Conservation (phyloP, 1,139 yeast genomes). For the Pichia sp. region DNA sequence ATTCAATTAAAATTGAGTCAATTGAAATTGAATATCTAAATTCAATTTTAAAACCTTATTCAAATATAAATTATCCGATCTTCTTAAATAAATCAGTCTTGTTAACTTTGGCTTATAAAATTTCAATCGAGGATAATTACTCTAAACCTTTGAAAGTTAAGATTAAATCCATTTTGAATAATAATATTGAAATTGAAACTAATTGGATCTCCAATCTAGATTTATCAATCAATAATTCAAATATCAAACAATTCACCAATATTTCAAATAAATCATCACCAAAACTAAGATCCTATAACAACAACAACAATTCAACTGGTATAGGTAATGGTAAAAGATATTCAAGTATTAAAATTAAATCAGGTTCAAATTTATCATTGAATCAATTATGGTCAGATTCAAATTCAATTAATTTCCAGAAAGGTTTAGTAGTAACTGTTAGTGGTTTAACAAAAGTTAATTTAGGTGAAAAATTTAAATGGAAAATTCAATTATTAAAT, state of each 20-base stretch:
- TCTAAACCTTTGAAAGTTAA: slow-evolving; percentile 32
- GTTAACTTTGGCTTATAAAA: slow-evolving; percentile 39
- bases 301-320: slow-evolving; percentile 1
- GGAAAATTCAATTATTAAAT: slow-evolving; percentile 67
- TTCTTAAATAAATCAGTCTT: slow-evolving; percentile 28
- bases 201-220: slow-evolving; percentile 58
- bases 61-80: slow-evolving; percentile 25
- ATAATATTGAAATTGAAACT: slow-evolving; percentile 36
- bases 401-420: slow-evolving; percentile 11
- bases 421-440: slow-evolving; percentile 52
- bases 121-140: slow-evolving; percentile 29
- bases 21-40: slow-evolving; percentile 37
- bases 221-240: slow-evolving; percentile 26
- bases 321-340: slow-evolving; percentile 16
- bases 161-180: slow-evolving; percentile 26
- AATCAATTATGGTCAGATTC: slow-evolving; percentile 22
- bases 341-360: slow-evolving; percentile 22
- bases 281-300: slow-evolving; percentile 10
- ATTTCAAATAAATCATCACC: slow-evolving; percentile 2
- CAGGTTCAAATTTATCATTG: slow-evolving; percentile 32
- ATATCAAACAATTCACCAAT: not conserved
- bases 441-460: slow-evolving; percentile 54
- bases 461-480: slow-evolving; percentile 52
- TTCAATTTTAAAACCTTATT: slow-evolving; percentile 35
- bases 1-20: slow-evolving; percentile 24